A percentile compares a stretch with the other conserved stretches of the same genome.
Conservation (phyloP, 495 filamentous ascomycete species). For the Aspergillus leporis region DNA sequence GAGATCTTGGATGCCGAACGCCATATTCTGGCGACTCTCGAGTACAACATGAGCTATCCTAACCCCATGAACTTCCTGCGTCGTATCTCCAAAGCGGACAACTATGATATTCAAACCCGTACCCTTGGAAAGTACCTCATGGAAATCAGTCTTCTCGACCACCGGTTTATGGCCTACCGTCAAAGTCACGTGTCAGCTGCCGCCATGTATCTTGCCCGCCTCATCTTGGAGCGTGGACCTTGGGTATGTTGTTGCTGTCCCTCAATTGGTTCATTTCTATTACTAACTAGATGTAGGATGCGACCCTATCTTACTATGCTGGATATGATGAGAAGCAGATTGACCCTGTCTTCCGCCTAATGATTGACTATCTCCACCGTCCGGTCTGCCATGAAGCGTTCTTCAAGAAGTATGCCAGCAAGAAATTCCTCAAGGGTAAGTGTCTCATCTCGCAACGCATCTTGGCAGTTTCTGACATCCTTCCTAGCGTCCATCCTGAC, state of each 20-base stretch:
- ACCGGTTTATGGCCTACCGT: slow-evolving; percentile 82
- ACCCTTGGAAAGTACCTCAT: slow-evolving; percentile 98
- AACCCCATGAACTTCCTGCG: slow-evolving; percentile 99
- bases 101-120: slow-evolving; percentile 95
- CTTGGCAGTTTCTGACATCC: slow-evolving; percentile 19
- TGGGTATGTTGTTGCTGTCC: slow-evolving; percentile 65
- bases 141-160: slow-evolving; percentile 93
- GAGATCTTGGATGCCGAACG: slow-evolving; percentile 98
- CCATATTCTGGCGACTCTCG: slow-evolving; percentile 82
- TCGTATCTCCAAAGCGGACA: slow-evolving; percentile 96
- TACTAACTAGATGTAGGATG: slow-evolving; percentile 58
- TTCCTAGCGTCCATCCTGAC: slow-evolving; percentile 81
- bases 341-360: slow-evolving; percentile 84
- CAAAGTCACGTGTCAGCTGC: slow-evolving; percentile 89
- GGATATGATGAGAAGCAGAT: slow-evolving; percentile 93
- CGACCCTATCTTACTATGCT: slow-evolving; percentile 86
- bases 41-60: slow-evolving; percentile 97
- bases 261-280: not conserved
- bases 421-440: slow-evolving; percentile 95
- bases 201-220: slow-evolving; percentile 89
- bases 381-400: slow-evolving; percentile 94
- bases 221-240: slow-evolving; percentile 83
- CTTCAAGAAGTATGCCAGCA: slow-evolving; percentile 99
- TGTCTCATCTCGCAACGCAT: not conserved
- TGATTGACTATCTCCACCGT: slow-evolving; percentile 90